Percentiles rank a stretch among this genome's conserved stretches.
These are phyloP conservation scores for Golubevia pallescens DNA, from an alignment of 1,284 basidiomycete genomes.

Conservation along the genomic window DNA sequence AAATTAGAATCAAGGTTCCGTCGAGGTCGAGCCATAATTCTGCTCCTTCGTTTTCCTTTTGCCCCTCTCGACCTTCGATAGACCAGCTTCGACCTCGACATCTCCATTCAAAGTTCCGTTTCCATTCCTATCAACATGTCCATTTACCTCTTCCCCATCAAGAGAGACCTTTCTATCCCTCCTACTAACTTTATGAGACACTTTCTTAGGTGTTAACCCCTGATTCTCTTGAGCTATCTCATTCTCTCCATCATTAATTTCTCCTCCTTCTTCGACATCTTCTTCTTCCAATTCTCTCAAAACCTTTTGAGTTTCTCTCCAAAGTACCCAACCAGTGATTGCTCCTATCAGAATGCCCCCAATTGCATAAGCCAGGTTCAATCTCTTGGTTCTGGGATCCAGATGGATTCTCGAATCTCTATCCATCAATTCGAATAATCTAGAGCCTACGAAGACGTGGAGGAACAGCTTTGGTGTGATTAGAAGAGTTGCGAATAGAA, in stretches of 20 bases:
- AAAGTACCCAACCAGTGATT: neutral
- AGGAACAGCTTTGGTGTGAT: conserved; percentile 55
- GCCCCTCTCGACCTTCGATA: too few relatives aligned
- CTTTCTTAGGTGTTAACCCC: neutral
- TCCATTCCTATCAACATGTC: neutral
- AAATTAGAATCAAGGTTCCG: too few relatives aligned
- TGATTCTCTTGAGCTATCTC: neutral
- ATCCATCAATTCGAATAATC: conserved; percentile 50
- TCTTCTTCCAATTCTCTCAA: neutral
- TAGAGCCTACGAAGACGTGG: conserved; percentile 51
- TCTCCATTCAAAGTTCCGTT: neutral
- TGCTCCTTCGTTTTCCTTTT: too few relatives aligned
- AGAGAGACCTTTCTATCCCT: neutral
- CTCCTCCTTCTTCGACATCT: neutral
- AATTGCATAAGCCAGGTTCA: neutral
- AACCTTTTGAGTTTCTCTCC: neutral
- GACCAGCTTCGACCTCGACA: too few relatives aligned
- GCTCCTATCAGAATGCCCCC: neutral
- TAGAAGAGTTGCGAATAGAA: conserved; percentile 36
- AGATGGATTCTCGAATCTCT: conserved; percentile 1
- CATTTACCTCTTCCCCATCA: neutral
- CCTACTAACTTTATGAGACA: neutral
- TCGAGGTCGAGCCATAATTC: too few relatives aligned
- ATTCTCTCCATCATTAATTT: neutral
- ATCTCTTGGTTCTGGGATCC: neutral